Conservation (phyloP, 2,329 filamentous ascomycete species). For the Colletotrichum brevisporum region DNA sequence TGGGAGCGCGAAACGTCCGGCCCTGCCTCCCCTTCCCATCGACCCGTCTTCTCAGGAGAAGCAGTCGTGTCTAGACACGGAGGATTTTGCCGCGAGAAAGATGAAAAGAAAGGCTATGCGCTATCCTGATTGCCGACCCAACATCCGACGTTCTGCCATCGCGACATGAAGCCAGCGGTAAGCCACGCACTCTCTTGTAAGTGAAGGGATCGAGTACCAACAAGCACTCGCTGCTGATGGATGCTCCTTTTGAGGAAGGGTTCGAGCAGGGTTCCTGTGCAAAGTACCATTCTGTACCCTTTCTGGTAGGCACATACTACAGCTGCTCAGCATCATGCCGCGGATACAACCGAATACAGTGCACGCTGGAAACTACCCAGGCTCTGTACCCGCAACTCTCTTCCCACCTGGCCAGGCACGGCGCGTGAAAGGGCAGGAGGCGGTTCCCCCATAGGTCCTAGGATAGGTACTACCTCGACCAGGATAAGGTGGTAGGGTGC, state of each 20-base stretch:
- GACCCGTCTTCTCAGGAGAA: conserved; percentile 1
- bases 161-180: too few relatives aligned
- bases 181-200: neutral
- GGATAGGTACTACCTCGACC: conserved; percentile 10
- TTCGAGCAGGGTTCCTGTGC: conserved; percentile 27
- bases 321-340: conserved; percentile 9
- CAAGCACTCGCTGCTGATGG: conserved; percentile 20
- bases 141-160: too few relatives aligned
- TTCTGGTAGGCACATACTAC: conserved; percentile 14
- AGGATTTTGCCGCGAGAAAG: neutral
- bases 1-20: conserved; percentile 10
- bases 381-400: conserved; percentile 30
- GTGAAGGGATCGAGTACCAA: conserved; percentile 22
- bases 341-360: conserved; percentile 3
- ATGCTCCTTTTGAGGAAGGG: conserved; percentile 26
- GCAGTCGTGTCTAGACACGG: conserved; percentile 6
- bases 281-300: conserved; percentile 25
- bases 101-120: too few relatives aligned
- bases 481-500: conserved; percentile 33
- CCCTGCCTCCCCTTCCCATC: conserved; percentile 5
- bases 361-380: conserved; percentile 2
- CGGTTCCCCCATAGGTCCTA: too few relatives aligned
- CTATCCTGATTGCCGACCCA: too few relatives aligned
- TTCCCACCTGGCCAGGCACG: conserved; percentile 36
- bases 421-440: conserved; percentile 27